Evolutionary conservation across 129 eudicot genomes (phyloP).

Genomic region (Solidago caesia): DNA sequence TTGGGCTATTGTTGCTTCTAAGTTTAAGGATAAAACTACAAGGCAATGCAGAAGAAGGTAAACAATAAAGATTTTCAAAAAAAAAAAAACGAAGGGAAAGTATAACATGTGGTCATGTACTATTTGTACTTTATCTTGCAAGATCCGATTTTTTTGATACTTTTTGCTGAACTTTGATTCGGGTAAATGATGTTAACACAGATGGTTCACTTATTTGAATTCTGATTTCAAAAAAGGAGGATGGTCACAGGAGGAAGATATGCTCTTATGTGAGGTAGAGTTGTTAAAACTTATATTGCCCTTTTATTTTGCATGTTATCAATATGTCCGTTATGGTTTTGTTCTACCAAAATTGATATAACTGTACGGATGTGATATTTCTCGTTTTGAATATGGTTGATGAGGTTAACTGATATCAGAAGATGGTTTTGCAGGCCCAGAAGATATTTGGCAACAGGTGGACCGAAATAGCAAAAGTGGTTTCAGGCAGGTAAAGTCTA

Average conservation of each 20-base stretch:
- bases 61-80: not conserved
- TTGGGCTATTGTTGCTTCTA: conserved; percentile 97
- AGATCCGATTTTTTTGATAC: not conserved
- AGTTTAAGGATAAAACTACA: conserved; percentile 93
- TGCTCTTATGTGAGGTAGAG: conserved; percentile 81
- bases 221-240: conserved; percentile 99
- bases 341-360: not conserved
- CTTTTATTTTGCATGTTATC: not conserved
- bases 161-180: conserved; percentile 13
- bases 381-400: not conserved
- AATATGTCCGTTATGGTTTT: not conserved
- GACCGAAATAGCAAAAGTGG: conserved; percentile 99
- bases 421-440: conserved; percentile 67
- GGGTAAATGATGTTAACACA: conserved; percentile 27
- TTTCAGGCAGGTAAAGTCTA: conserved; percentile 82
- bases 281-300: not conserved
- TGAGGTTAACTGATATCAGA: conserved; percentile 26
- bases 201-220: conserved; percentile 98
- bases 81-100: not conserved
- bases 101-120: not conserved
- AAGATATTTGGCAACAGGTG: conserved; percentile 96
- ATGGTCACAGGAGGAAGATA: conserved; percentile 98
- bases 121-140: conserved; percentile 9
- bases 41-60: conserved; percentile 99
- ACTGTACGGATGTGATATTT: not conserved